Evolutionary conservation across 306 rosid species (phyloP).

Genomic region (Sphenostylis stenocarpa): DNA sequence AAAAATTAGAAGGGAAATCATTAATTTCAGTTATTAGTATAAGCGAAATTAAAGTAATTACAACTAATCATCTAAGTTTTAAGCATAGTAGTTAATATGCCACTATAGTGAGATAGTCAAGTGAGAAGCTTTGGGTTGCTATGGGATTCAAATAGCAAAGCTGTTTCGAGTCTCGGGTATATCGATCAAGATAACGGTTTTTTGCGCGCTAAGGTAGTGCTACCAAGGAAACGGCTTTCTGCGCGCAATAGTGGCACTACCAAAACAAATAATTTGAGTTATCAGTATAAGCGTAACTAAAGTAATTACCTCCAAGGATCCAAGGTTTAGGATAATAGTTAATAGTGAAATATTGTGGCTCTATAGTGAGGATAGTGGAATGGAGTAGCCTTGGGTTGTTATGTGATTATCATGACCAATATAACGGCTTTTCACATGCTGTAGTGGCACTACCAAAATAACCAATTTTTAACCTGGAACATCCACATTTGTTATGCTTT

Average conservation of each 20-base stretch:
- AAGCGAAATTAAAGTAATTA: not conserved
- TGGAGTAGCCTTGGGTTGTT: not conserved
- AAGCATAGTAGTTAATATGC: not conserved
- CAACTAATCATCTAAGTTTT: not conserved
- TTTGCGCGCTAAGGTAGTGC: too few species aligned
- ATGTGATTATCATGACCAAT: not conserved
- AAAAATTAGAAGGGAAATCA: not conserved
- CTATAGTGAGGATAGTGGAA: not conserved
- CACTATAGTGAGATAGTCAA: not conserved
- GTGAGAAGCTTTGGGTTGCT: too few species aligned
- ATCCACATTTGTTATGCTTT: not conserved
- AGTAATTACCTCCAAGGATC: not conserved
- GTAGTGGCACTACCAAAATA: not conserved
- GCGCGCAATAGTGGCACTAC: not conserved
- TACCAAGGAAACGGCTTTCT: not conserved
- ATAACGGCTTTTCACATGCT: not conserved
- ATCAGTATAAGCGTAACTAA: not conserved
- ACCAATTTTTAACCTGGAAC: not conserved
- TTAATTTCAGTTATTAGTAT: slow-evolving; percentile 7
- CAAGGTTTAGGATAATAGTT: not conserved
- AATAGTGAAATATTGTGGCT: not conserved
- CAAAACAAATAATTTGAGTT: slow-evolving; percentile 2
- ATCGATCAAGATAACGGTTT: too few species aligned
- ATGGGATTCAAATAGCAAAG: not conserved
- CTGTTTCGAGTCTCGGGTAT: too few species aligned